Evolutionary conservation across 2,329 filamentous ascomycete species (phyloP).

Genomic region (Diaporthe capsici): DNA sequence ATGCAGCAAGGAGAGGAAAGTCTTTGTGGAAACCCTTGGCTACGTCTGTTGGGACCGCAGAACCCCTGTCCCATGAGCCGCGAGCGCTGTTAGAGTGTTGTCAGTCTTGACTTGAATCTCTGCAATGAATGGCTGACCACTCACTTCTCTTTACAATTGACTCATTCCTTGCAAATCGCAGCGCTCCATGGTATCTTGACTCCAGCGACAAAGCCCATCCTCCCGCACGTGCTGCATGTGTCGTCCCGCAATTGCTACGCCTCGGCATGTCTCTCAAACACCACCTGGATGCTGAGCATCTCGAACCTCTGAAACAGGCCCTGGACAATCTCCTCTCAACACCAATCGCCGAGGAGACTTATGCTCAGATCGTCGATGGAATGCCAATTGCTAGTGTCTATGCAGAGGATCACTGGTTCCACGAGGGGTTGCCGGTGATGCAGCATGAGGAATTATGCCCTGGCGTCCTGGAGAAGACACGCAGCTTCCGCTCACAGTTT

Average conservation of each 20-base stretch:
- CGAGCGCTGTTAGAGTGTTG: too few species aligned
- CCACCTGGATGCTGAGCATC: constrained; percentile 11
- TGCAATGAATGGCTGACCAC: too few species aligned
- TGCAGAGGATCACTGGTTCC: constrained; percentile 39
- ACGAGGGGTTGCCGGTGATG: not conserved
- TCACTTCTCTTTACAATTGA: too few species aligned
- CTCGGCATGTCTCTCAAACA: not conserved
- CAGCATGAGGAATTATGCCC: constrained; percentile 1
- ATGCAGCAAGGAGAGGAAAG: too few species aligned
- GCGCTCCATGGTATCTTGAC: not conserved
- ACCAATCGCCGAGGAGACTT: not conserved
- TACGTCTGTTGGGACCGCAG: too few species aligned
- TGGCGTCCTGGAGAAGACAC: not conserved
- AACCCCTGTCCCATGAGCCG: too few species aligned
- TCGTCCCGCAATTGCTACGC: not conserved
- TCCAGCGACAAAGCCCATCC: not conserved
- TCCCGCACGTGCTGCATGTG: not conserved
- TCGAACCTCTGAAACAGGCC: not conserved
- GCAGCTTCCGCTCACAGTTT: not conserved
- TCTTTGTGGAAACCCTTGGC: too few species aligned
- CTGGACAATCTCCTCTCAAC: constrained; percentile 46
- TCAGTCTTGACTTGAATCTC: too few species aligned
- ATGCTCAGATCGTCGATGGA: constrained; percentile 49
- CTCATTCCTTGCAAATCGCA: not conserved
- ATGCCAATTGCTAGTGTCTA: constrained; percentile 54